These are phyloP conservation scores for Uronychia setigera DNA, from an alignment of 73 alveolate species.

Conservation along the genomic window DNA sequence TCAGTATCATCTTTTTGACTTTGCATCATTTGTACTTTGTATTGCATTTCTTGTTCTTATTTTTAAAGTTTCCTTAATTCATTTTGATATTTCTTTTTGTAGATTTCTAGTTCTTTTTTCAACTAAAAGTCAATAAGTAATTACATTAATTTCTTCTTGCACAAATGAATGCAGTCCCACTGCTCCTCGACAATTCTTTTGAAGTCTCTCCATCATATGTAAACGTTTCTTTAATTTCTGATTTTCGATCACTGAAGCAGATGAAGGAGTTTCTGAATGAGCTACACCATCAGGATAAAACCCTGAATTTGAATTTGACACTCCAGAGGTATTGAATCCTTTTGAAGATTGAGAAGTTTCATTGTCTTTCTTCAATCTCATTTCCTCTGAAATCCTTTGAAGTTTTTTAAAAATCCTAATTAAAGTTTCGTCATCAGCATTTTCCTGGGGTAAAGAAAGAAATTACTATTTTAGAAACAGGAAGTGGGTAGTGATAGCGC, in stretches of 20 bases:
- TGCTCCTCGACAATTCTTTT: neutral
- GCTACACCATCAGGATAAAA: too few species aligned
- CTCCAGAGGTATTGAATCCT: neutral
- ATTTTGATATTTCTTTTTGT: neutral
- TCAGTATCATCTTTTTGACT: neutral
- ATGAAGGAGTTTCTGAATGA: too few species aligned
- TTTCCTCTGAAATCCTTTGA: neutral
- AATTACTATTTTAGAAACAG: neutral
- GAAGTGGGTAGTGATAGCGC: neutral
- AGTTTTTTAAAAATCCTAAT: neutral
- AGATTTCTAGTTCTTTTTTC: neutral
- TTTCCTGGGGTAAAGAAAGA: neutral
- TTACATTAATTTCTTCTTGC: neutral
- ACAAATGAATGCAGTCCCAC: neutral
- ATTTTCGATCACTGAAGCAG: neutral
- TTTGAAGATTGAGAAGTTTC: neutral
- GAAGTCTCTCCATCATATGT: neutral
- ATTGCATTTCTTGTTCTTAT: neutral
- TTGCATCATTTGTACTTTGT: neutral
- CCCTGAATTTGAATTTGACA: too few species aligned
- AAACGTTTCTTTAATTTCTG: too few species aligned
- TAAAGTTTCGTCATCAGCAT: neutral
- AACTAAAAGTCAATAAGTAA: neutral
- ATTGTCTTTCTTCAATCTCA: neutral
- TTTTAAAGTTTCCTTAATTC: neutral